Conservation (phyloP, 495 filamentous ascomycete species). For the Monascus purpureus region DNA sequence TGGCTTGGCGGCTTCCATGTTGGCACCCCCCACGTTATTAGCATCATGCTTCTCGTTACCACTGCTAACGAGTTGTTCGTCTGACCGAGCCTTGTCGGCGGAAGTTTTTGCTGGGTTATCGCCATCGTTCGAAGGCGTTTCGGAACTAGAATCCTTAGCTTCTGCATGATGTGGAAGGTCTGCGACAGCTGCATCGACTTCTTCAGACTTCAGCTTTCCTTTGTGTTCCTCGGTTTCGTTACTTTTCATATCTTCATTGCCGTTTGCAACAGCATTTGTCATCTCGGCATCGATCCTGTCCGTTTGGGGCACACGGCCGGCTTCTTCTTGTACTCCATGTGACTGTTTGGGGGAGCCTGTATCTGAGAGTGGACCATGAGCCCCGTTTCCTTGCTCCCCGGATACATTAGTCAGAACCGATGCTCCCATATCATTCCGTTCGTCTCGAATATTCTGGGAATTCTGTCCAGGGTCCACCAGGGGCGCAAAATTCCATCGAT, state of each 20-base stretch:
- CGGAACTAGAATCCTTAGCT: conserved; percentile 2
- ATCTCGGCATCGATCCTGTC: conserved; percentile 30
- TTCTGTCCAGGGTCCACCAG: conserved; percentile 8
- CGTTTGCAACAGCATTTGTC: conserved; percentile 16
- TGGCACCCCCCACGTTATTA: background rate
- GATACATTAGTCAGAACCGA: conserved; percentile 3
- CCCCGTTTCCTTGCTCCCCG: conserved; percentile 2
- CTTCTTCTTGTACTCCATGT: conserved; percentile 5
- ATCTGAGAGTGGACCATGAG: conserved; percentile 3
- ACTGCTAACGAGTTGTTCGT: conserved; percentile 4
- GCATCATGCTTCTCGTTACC: conserved; percentile 5
- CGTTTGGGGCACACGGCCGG: background rate
- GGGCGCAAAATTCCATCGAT: conserved; percentile 28
- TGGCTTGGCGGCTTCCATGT: conserved; percentile 5
- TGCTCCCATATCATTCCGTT: conserved; percentile 5
- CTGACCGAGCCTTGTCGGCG: conserved; percentile 1
- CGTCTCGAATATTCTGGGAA: conserved; percentile 8
- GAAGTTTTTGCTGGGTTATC: conserved; percentile 2
- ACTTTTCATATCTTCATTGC: conserved; percentile 1
- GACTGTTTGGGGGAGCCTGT: conserved; percentile 2
- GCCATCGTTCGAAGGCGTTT: conserved; percentile 6
- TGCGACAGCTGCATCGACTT: conserved; percentile 18
- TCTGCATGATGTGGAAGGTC: conserved; percentile 25
- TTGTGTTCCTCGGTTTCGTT: background rate
- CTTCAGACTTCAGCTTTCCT: conserved; percentile 1